Base-by-base conservation (phyloP, 805 yeast species). In the Candida xyloterini region DNA sequence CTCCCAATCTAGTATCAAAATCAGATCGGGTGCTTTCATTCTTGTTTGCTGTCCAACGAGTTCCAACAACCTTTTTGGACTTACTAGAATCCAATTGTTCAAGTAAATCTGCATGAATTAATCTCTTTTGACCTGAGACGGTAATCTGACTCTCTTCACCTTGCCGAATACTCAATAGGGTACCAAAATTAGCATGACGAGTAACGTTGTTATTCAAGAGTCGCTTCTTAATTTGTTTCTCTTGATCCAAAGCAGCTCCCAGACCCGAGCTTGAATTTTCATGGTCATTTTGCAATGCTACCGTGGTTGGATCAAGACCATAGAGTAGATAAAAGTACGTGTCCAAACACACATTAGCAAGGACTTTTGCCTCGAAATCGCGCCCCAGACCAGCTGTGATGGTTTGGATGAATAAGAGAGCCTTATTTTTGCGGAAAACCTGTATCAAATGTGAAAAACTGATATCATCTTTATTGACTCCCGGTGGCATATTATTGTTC, bases 121-220 rank as follows among this genome's bases (percentile, higher is more conserved):
- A 15, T 71, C 76, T 74, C 7, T 49, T 48, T 49, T 85, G 90
- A 2, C 95, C 93, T 3, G 93, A 73, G 1, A 88, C 73, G 5
- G 86, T 76, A 14, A 84, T 60, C 21, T 84, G 67, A 3, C 66
- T 70, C 21, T 78, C 68, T 38, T 80, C 79, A 16, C 73, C 71
- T 14, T 82, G 76, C 44, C 81, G 79, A 22, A 91, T 69, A 2
- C 95, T 81, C 9, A 89, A 61, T 46, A 90, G 66, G 0, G 97
- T 81, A 1, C 99, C 99, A 66, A 91, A 91, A 37, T 95, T 72
- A 2, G 93, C 90, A 57, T 91, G 99, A 33, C 99, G 73, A 4
- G 62, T 53, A 4, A 55, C 46, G 20, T 44, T 48, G 23, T 52
- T 48, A 18, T 48, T 47, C 21, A 51, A 44, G 3, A 59, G 38